Evolutionary conservation across 1,284 basidiomycete species (phyloP).

Genomic region (Tilletia caries): DNA sequence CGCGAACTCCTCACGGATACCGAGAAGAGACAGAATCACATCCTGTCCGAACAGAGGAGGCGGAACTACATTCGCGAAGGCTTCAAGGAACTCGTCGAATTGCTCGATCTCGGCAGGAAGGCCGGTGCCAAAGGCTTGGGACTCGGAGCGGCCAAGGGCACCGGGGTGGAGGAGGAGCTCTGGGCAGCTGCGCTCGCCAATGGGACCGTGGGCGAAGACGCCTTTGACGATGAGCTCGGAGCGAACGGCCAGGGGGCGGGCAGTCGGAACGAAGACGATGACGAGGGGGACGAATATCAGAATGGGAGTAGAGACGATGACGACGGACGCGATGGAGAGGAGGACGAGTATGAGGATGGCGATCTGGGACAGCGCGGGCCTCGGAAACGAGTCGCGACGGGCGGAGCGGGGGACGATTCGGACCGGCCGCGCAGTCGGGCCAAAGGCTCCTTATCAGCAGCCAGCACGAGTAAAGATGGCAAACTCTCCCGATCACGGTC

Average conservation of each 20-base stretch:
- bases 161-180: conserved; percentile 49
- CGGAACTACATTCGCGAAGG: conserved; percentile 50
- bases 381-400: conserved; percentile 10
- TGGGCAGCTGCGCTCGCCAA: conserved; percentile 2
- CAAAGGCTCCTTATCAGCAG: background rate
- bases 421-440: conserved; percentile 2
- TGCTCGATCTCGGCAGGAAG: conserved; percentile 46
- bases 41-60: conserved; percentile 48
- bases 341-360: conserved; percentile 42
- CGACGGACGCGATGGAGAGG: conserved; percentile 38
- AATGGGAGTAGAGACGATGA: background rate
- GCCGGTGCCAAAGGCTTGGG: conserved; percentile 50
- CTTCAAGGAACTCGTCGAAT: conserved; percentile 49
- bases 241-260: background rate
- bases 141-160: conserved; percentile 46
- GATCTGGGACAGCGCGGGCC: conserved; percentile 23
- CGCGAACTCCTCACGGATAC: conserved; percentile 41
- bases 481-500: background rate
- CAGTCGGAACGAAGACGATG: background rate
- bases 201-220: background rate
- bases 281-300: background rate
- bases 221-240: background rate
- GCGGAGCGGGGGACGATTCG: background rate
- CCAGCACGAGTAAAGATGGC: background rate
- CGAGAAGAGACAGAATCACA: conserved; percentile 49